phyloP scores from a whole-genome alignment of 2,329 filamentous ascomycete genomes.

The Pseudocercospora musae region DNA sequence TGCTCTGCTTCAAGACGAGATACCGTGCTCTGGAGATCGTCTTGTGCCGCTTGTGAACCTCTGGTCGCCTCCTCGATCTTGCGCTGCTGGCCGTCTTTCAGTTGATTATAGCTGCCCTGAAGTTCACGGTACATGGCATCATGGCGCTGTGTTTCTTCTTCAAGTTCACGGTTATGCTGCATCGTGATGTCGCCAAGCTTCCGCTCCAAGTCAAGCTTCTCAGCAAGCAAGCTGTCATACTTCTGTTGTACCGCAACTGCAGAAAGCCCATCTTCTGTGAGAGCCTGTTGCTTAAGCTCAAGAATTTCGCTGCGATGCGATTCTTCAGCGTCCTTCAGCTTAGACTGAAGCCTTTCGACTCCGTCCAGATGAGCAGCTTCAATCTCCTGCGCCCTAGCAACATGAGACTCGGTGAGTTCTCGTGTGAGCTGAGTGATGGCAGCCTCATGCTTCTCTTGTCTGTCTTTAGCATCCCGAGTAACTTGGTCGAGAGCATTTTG shows the following conservation, averaged over 20 bases:
- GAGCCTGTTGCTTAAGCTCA: not conserved
- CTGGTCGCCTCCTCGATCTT: conserved; percentile 13
- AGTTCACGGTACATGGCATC: conserved; percentile 25
- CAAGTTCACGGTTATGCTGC: conserved; percentile 27
- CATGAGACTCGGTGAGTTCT: conserved; percentile 5
- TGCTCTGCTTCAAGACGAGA: conserved; percentile 13
- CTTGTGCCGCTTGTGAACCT: conserved; percentile 5
- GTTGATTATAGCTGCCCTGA: conserved; percentile 15
- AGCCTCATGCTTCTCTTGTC: conserved; percentile 15
- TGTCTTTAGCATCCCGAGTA: conserved; percentile 19
- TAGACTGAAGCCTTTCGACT: not conserved
- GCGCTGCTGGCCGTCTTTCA: conserved; percentile 18
- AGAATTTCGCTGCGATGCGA: not conserved
- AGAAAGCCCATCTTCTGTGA: not conserved
- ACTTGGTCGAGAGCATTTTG: conserved; percentile 25
- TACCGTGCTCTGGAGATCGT: conserved; percentile 9
- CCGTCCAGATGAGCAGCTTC: conserved; percentile 8
- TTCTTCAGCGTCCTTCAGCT: not conserved
- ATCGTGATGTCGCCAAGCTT: conserved; percentile 19
- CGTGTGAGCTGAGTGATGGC: conserved; percentile 10
- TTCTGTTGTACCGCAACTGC: conserved; percentile 5
- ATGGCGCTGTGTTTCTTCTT: conserved; percentile 24
- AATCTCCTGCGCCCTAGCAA: not conserved
- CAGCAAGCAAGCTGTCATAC: conserved; percentile 8
- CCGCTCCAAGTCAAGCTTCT: conserved; percentile 14